Percentiles rank a stretch among this genome's conserved stretches.
Conservation (phyloP, 1,284 basidiomycete species). For the Cystobasidium pallidum region DNA sequence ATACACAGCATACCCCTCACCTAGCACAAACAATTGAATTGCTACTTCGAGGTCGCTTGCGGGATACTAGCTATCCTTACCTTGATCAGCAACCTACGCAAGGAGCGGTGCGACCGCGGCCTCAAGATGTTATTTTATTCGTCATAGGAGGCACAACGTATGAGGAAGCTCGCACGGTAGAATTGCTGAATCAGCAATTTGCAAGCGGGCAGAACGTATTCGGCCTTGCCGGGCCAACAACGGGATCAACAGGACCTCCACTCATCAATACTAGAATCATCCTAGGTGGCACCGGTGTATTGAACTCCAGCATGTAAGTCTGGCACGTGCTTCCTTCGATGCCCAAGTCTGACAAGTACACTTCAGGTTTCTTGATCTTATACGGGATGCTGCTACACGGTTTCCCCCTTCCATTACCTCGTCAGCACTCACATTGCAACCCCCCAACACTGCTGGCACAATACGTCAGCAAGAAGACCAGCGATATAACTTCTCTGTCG, state of each 20-base stretch:
- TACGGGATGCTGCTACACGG: slow-evolving; percentile 51
- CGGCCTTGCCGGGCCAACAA: slow-evolving; percentile 54
- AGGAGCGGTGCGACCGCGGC: slow-evolving; percentile 57
- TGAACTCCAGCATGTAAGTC: slow-evolving; percentile 81
- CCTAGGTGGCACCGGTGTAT: slow-evolving; percentile 87
- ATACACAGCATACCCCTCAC: slow-evolving; percentile 96
- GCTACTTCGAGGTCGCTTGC: slow-evolving; percentile 80
- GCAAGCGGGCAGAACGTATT: slow-evolving; percentile 55
- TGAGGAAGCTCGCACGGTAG: slow-evolving; percentile 81
- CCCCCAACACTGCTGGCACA: slow-evolving; percentile 56
- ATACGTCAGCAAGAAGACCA: slow-evolving; percentile 56
- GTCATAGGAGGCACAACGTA: slow-evolving; percentile 93
- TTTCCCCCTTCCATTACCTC: slow-evolving; percentile 48
- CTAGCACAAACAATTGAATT: slow-evolving; percentile 89
- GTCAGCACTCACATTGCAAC: slow-evolving; percentile 61
- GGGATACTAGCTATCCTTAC: slow-evolving; percentile 89
- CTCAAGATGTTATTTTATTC: slow-evolving; percentile 92
- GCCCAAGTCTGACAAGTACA: neutral
- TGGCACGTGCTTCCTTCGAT: neutral
- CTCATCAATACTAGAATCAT: slow-evolving; percentile 67
- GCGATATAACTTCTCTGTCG: slow-evolving; percentile 80
- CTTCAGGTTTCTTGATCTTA: slow-evolving; percentile 48
- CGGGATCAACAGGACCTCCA: slow-evolving; percentile 58
- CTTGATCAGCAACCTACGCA: slow-evolving; percentile 64
- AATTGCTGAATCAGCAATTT: slow-evolving; percentile 80